Evolutionary conservation across 2,329 filamentous ascomycete species (phyloP), one percentile per base, ranked within the genome.

Genomic region (Madurella mycetomatis): DNA sequence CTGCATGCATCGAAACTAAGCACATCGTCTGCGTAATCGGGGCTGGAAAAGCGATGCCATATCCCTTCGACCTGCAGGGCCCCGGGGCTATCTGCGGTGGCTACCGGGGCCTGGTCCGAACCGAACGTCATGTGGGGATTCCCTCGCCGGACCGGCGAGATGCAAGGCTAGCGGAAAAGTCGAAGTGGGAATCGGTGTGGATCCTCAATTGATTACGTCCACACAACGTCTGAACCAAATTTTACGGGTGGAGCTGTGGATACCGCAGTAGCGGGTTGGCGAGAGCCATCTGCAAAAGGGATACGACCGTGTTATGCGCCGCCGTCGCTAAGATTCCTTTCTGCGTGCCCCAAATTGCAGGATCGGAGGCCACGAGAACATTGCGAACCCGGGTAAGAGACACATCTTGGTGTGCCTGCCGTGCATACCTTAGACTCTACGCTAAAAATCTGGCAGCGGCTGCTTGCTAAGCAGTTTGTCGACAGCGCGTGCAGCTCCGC

Each of bases 161-260:
- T 25, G 25, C 25, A 25, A 43, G 42, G 40, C 18, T 19, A 31
- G 39, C 25, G 47, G 47, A 19, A 51, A 56, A 40, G 47, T 25
- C 25, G 25, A 25, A 25, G 25, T 25, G 25, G 25, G 25, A 25
- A 25, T 25, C 25, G 25, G 25, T 51, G 58, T 58, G 58, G 58
- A 50, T n/a, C 56, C 47, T 42, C 25, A 17, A 54, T 51, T 60
- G 55, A 60, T 60, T 57, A 54, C 55, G 45, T 54, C 16, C 55
- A 57, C 49, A 55, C 47, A 54, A 55, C 51, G 48, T 54, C 56
- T 48, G 51, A 30, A 55, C 56, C 60, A 60, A 62, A 61, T 59
- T 61, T 62, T 51, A 55, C 50, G 51, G 37, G 60, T 62, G 60
- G 60, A 57, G 46, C 53, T 34, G 52, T 57, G 60, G 53, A 52